A percentile compares a stretch with the other conserved stretches of the same genome.
Conservation (phyloP, 2,329 filamentous ascomycete species). For the Ascochyta koolunga region DNA sequence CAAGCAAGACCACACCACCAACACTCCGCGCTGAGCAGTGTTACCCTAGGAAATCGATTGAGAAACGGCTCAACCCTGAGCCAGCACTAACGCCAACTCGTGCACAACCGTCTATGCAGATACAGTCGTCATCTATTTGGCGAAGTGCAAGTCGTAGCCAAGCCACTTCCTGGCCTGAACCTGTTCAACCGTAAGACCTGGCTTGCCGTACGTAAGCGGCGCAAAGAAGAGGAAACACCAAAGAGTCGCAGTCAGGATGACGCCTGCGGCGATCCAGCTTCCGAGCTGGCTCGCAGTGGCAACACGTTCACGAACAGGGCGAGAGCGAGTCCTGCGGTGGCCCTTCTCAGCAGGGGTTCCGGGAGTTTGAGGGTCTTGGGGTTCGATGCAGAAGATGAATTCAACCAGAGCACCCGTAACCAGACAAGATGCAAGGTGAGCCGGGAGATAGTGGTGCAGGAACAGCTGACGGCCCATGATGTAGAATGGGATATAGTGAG, state of each 20-base stretch:
- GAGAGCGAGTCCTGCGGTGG: slow-evolving; percentile 57
- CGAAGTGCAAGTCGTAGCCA: slow-evolving; percentile 96
- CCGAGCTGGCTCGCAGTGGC: slow-evolving; percentile 76
- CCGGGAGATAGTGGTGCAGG: slow-evolving; percentile 95
- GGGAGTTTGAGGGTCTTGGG: slow-evolving; percentile 57
- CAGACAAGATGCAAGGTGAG: slow-evolving; percentile 87
- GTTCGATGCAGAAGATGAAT: slow-evolving; percentile 93
- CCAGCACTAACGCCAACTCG: not conserved
- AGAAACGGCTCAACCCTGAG: slow-evolving; percentile 7
- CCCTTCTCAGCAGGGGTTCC: slow-evolving; percentile 46
- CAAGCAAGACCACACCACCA: not conserved
- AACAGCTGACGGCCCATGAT: slow-evolving; percentile 98
- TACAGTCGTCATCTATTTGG: slow-evolving; percentile 70
- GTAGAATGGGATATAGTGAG: slow-evolving; percentile 96
- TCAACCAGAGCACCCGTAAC: slow-evolving; percentile 91
- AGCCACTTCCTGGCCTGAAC: slow-evolving; percentile 91
- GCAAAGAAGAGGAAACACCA: slow-evolving; percentile 93
- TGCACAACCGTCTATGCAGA: not conserved
- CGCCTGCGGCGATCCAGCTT: slow-evolving; percentile 77
- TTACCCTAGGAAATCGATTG: slow-evolving; percentile 4
- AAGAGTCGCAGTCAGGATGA: slow-evolving; percentile 71
- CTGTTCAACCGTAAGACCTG: slow-evolving; percentile 78
- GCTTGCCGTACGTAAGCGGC: slow-evolving; percentile 93
- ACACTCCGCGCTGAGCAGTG: slow-evolving; percentile 9
- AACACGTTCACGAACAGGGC: slow-evolving; percentile 82